These are phyloP conservation scores for Skeletonema marinoi DNA, from an alignment of 108 stramenopile genomes.

Conservation along the genomic window DNA sequence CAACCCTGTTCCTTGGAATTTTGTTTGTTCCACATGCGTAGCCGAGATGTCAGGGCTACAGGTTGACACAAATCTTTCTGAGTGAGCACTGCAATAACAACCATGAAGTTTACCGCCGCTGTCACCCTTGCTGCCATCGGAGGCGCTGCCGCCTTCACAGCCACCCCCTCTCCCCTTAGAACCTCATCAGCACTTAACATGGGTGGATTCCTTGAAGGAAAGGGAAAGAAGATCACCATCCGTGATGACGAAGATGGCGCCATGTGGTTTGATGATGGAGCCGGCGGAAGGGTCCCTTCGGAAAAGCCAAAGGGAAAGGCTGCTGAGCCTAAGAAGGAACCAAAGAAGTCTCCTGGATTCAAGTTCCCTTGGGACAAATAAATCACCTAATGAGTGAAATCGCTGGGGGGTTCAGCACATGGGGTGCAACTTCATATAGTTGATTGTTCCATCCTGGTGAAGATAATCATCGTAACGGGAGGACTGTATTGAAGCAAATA, in stretches of 20 bases:
- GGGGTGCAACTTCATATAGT: not conserved
- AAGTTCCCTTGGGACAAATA: conserved; percentile 55
- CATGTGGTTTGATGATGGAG: conserved; percentile 59
- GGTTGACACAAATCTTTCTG: not conserved
- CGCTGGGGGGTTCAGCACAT: not conserved
- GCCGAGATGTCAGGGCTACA: not conserved
- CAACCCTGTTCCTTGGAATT: not conserved
- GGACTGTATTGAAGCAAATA: not conserved
- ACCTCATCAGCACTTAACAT: conserved; percentile 7
- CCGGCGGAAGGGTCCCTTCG: conserved; percentile 7
- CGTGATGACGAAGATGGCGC: conserved; percentile 60
- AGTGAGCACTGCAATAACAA: not conserved
- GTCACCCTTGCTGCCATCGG: conserved; percentile 28
- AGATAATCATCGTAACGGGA: not conserved
- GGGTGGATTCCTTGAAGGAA: conserved; percentile 48
- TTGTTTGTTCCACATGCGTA: not conserved
- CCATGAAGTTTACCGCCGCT: conserved; percentile 38
- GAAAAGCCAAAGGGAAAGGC: conserved; percentile 40
- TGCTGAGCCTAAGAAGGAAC: conserved; percentile 40
- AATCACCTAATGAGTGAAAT: not conserved
- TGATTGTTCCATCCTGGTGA: not conserved
- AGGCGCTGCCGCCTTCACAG: conserved; percentile 28
- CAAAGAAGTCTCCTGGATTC: conserved; percentile 20
- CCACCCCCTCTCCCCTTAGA: conserved; percentile 21
- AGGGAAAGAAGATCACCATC: conserved; percentile 50